These are phyloP conservation scores for sweet orange (Citrus sinensis) DNA, from an alignment of 345 rosid genomes.

Conservation along the genomic window DVS_A1.0 CM039166.1:14373001-14373500, in stretches of 20 bases:
- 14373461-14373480: background rate
- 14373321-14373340: too few relatives aligned
- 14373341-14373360: background rate
- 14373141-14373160: background rate
- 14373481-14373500: background rate
- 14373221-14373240: background rate
- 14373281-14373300: background rate
- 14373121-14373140: background rate
- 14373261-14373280: background rate
- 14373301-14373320: too few relatives aligned
- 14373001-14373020: background rate
- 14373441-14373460: background rate
- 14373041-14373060: too few relatives aligned
- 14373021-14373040: background rate
- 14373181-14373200: background rate
- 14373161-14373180: too few relatives aligned
- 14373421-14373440: background rate
- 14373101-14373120: background rate
- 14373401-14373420: background rate
- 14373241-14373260: background rate
- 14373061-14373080: too few relatives aligned
- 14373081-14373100: background rate
- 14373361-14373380: too few relatives aligned
- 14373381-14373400: background rate
- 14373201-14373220: constrained; percentile 15